Conservation (phyloP, 2,329 filamentous ascomycete species). For the Albifimbria verrucaria region DNA sequence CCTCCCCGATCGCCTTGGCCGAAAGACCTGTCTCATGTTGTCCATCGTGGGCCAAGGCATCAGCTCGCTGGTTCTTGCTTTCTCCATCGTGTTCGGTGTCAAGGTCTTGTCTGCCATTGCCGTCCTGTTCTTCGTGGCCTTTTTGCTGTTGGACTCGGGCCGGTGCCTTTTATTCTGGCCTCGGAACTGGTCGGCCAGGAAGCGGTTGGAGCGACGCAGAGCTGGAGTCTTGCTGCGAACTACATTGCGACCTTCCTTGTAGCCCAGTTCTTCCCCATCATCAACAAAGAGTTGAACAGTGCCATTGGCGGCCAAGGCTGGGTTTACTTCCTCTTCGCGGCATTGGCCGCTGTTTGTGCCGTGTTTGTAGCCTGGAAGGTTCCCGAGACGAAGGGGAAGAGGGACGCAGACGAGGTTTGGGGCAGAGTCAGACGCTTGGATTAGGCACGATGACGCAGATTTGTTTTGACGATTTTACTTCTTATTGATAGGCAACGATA, state of each 20-base stretch:
- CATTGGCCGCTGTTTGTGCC: conserved; percentile 64
- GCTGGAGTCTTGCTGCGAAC: conserved; percentile 81
- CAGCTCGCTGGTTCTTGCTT: conserved; percentile 71
- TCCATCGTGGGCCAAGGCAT: conserved; percentile 83
- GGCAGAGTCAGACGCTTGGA: conserved; percentile 58
- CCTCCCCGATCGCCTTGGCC: conserved; percentile 80
- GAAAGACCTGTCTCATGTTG: conserved; percentile 78
- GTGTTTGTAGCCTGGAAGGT: conserved; percentile 71
- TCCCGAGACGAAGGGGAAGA: conserved; percentile 86
- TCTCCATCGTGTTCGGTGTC: conserved; percentile 72
- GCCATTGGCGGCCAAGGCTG: conserved; percentile 67
- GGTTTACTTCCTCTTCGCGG: conserved; percentile 91
- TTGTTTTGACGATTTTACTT: conserved; percentile 8
- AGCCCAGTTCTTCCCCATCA: conserved; percentile 88
- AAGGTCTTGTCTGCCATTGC: conserved; percentile 77
- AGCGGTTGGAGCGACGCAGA: conserved; percentile 88
- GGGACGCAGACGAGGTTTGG: conserved; percentile 87
- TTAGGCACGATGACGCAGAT: conserved; percentile 19
- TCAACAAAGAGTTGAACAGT: conserved; percentile 70
- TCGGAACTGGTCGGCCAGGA: conserved; percentile 88
- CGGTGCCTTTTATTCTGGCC: conserved; percentile 90
- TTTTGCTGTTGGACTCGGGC: conserved; percentile 85
- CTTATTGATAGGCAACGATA: background rate
- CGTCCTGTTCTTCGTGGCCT: conserved; percentile 81
- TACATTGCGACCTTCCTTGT: conserved; percentile 90